Percentiles rank a stretch among this genome's conserved stretches.
Evolutionary conservation across 2,329 filamentous ascomycete genomes (phyloP).

Genomic region (Phialophora expanda): DNA sequence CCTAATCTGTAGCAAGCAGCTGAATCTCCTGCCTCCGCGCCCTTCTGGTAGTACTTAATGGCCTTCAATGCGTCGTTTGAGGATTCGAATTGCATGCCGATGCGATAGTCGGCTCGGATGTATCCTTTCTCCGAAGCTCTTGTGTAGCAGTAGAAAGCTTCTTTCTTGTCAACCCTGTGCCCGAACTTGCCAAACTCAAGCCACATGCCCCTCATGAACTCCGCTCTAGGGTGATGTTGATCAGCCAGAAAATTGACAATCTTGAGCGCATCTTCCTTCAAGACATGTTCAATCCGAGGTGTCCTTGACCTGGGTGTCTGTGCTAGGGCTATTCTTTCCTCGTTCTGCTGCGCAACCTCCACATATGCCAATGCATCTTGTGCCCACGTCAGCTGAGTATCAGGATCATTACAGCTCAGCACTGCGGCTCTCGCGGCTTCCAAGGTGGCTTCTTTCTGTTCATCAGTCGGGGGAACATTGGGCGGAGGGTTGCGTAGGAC

Average conservation of each 20-base stretch:
- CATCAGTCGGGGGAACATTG: conserved; percentile 90
- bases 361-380: conserved; percentile 89
- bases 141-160: conserved; percentile 86
- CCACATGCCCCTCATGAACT: conserved; percentile 96
- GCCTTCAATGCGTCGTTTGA: conserved; percentile 92
- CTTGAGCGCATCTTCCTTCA: conserved; percentile 86
- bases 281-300: conserved; percentile 84
- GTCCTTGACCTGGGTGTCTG: conserved; percentile 72
- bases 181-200: conserved; percentile 97
- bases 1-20: conserved; percentile 87
- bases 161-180: conserved; percentile 86
- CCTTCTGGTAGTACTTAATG: conserved; percentile 84
- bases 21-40: conserved; percentile 80
- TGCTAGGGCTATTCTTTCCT: conserved; percentile 66
- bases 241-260: conserved; percentile 89
- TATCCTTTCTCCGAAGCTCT: conserved; percentile 80
- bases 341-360: conserved; percentile 79
- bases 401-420: conserved; percentile 89
- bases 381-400: conserved; percentile 96
- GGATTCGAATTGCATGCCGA: conserved; percentile 97
- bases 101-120: conserved; percentile 88
- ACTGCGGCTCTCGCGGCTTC: conserved; percentile 84
- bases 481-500: conserved; percentile 77
- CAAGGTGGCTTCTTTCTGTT: conserved; percentile 88
- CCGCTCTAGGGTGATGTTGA: conserved; percentile 89